Evolutionary conservation across 2,329 filamentous ascomycete genomes (phyloP).

Genomic region (Ceratocystis lukuohia): DNA sequence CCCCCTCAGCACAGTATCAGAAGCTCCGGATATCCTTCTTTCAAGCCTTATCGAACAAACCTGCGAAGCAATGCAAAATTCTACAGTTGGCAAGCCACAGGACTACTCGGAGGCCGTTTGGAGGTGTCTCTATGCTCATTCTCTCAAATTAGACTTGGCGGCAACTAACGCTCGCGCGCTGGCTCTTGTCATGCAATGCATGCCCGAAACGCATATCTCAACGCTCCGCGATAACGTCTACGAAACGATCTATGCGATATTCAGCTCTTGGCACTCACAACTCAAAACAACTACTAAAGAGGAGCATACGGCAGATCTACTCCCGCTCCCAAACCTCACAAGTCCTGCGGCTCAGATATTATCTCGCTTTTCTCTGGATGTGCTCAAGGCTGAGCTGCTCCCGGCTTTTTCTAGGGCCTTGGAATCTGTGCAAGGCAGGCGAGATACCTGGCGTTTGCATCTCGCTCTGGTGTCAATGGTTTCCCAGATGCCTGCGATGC

Average conservation of each 20-base stretch:
- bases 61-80: constrained; percentile 11
- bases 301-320: neutral
- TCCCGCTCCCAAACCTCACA: constrained; percentile 16
- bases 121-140: constrained; percentile 10
- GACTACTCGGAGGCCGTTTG: constrained; percentile 18
- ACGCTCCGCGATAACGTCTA: neutral
- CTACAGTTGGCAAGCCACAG: constrained; percentile 5
- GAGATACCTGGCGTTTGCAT: constrained; percentile 10
- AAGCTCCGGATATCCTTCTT: constrained; percentile 10
- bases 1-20: neutral
- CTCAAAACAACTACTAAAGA: neutral
- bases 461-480: constrained; percentile 21
- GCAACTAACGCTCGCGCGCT: constrained; percentile 10
- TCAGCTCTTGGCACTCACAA: neutral
- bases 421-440: neutral
- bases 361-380: constrained; percentile 8
- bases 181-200: constrained; percentile 10
- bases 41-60: constrained; percentile 8
- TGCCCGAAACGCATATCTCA: constrained; percentile 4
- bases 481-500: constrained; percentile 20
- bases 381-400: neutral
- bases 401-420: neutral
- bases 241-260: constrained; percentile 2
- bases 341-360: constrained; percentile 9
- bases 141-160: constrained; percentile 14